These are phyloP conservation scores for Papiliotrema nemorosa DNA, from an alignment of 1,284 basidiomycete genomes.

Conservation along the genomic window DNA sequence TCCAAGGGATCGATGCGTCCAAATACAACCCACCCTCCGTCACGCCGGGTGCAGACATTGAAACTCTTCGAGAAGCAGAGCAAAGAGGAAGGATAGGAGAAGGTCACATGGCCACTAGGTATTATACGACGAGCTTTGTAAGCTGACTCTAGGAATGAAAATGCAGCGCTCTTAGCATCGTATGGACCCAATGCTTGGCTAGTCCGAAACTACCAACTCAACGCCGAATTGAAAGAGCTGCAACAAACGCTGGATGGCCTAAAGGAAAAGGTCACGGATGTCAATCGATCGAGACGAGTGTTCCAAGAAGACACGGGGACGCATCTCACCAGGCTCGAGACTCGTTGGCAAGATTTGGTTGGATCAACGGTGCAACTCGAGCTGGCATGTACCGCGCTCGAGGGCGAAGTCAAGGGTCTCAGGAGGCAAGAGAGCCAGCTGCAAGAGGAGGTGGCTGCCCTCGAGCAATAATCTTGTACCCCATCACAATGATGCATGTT, in stretches of 20 bases:
- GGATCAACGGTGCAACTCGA: conserved; percentile 46
- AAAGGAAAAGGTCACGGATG: conserved; percentile 69
- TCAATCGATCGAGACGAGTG: conserved; percentile 84
- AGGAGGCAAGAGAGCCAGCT: conserved; percentile 35
- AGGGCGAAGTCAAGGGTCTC: conserved; percentile 43
- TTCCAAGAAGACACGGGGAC: conserved; percentile 48
- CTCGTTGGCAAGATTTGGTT: conserved; percentile 46
- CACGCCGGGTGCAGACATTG: conserved; percentile 60
- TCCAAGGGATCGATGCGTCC: conserved; percentile 69
- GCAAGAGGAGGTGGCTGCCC: conserved; percentile 34
- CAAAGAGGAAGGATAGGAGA: conserved; percentile 78
- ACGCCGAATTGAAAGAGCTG: conserved; percentile 68
- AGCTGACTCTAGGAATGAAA: conserved; percentile 62
- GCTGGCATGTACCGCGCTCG: conserved; percentile 46
- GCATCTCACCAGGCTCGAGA: conserved; percentile 42
- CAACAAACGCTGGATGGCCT: conserved; percentile 69
- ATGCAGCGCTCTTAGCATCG: conserved; percentile 75
- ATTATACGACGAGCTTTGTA: conserved; percentile 3
- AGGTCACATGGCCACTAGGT: conserved; percentile 85
- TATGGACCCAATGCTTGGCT: conserved; percentile 90
- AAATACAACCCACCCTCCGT: conserved; percentile 73
- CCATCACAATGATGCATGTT: conserved; percentile 9
- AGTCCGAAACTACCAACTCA: conserved; percentile 82
- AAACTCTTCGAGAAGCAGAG: conserved; percentile 74
- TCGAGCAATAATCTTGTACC: conserved; percentile 19